Conservation (phyloP, 176 grass and related monocot genomes). For the Thinopyrum elongatum region DNA sequence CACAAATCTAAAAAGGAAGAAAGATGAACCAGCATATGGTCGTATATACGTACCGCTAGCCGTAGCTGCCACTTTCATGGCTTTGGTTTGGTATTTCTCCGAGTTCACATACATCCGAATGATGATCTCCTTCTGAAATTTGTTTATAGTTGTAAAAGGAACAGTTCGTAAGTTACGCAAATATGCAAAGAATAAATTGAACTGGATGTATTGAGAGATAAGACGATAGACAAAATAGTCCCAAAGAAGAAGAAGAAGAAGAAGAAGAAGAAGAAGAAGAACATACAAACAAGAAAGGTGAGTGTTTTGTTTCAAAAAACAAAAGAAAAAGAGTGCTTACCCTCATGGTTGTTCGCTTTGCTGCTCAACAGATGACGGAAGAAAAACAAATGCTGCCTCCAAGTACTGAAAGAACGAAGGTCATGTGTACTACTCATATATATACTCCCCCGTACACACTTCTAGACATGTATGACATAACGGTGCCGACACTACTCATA, state of each 20-base stretch:
- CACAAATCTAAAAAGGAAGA: not conserved
- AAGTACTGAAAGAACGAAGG: not conserved
- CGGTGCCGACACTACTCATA: not conserved
- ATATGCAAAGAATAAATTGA: not conserved
- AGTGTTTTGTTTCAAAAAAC: too few relatives aligned
- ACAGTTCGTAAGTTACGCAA: not conserved
- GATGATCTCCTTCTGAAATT: constrained; percentile 53
- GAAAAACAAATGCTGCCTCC: not conserved
- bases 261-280: not conserved
- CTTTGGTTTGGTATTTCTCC: constrained; percentile 37
- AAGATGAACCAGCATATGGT: not conserved
- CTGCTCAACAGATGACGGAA: not conserved
- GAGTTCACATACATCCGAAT: constrained; percentile 39
- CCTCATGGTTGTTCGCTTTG: constrained; percentile 28
- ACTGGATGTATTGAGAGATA: not conserved
- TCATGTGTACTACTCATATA: not conserved
- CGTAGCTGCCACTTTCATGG: constrained; percentile 46
- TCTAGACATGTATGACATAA: not conserved
- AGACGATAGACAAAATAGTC: not conserved
- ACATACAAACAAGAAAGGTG: not conserved
- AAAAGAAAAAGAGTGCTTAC: not conserved
- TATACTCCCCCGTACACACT: not conserved
- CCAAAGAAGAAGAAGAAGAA: not conserved
- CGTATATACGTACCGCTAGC: constrained; percentile 4
- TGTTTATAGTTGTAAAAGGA: not conserved